These are phyloP conservation scores for Colletotrichum lupini DNA, from an alignment of 2,329 filamentous ascomycete genomes.

Conservation along the genomic window DNA sequence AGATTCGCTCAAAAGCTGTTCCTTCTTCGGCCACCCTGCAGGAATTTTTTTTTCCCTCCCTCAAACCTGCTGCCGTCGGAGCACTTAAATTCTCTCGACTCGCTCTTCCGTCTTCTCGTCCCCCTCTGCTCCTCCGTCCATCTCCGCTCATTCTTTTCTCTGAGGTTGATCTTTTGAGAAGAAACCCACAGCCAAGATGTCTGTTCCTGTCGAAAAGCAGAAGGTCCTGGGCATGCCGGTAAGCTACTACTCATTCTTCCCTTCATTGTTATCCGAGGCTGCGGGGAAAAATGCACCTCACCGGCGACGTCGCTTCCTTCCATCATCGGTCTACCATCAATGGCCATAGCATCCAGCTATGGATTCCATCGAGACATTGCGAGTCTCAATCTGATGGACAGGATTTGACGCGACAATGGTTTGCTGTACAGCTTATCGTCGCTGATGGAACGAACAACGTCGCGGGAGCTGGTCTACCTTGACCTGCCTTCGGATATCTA, in stretches of 20 bases:
- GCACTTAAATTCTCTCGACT: conserved; percentile 39
- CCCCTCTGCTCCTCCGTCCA: conserved; percentile 54
- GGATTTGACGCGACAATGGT: conserved; percentile 4
- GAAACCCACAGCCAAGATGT: conserved; percentile 60
- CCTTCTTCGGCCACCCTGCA: conserved; percentile 51
- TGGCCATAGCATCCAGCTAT: conserved; percentile 16
- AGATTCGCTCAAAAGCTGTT: conserved; percentile 66
- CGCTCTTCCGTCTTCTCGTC: conserved; percentile 53
- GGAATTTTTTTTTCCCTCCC: conserved; percentile 65
- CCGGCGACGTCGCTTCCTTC: conserved; percentile 38
- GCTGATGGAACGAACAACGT: not conserved
- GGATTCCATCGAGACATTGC: not conserved
- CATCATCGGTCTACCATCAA: not conserved
- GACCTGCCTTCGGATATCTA: not conserved
- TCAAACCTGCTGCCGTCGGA: conserved; percentile 57
- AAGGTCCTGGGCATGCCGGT: conserved; percentile 76
- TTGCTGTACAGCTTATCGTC: conserved; percentile 10
- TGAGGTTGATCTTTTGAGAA: conserved; percentile 56
- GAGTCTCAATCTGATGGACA: not conserved
- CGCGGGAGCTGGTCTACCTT: not conserved
- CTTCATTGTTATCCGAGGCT: conserved; percentile 30
- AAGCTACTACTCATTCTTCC: conserved; percentile 49
- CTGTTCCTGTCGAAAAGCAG: conserved; percentile 60
- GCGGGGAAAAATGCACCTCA: conserved; percentile 43
- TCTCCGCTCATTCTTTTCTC: conserved; percentile 74